Conservation (phyloP, 495 filamentous ascomycete genomes). For the Cudoniella acicularis region DNA sequence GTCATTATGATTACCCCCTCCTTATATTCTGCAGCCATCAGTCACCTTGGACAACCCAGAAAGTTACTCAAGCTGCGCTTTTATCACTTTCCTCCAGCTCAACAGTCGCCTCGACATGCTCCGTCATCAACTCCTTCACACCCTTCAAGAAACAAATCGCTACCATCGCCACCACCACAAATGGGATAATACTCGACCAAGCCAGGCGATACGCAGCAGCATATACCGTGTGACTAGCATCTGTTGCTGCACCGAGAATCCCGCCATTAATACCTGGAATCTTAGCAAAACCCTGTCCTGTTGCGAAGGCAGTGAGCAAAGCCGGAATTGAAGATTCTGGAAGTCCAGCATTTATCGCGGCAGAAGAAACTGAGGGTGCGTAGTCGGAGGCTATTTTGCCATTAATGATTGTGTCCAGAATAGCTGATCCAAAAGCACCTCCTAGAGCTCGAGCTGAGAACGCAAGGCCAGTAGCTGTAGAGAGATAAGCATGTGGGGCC, state of each 20-base stretch:
- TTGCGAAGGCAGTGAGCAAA: slow-evolving; percentile 31
- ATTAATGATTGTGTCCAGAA: slow-evolving; percentile 37
- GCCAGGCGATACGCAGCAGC: slow-evolving; percentile 43
- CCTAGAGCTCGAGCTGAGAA: slow-evolving; percentile 50
- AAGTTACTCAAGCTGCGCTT: not conserved
- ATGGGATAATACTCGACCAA: slow-evolving; percentile 49
- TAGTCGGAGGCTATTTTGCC: slow-evolving; percentile 39
- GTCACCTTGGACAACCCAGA: no score
- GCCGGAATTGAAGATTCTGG: slow-evolving; percentile 31
- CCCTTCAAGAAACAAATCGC: slow-evolving; percentile 40
- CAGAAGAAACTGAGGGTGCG: slow-evolving; percentile 29
- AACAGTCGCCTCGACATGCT: slow-evolving; percentile 43
- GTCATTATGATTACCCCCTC: no score
- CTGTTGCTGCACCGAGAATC: slow-evolving; percentile 35
- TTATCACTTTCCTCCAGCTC: slow-evolving; percentile 20
- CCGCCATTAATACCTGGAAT: slow-evolving; percentile 32
- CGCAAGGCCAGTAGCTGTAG: slow-evolving; percentile 47
- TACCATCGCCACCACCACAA: slow-evolving; percentile 45
- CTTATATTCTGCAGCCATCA: no score
- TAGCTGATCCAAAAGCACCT: slow-evolving; percentile 45
- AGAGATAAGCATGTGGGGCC: slow-evolving; percentile 47
- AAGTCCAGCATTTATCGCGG: slow-evolving; percentile 37
- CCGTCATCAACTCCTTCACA: slow-evolving; percentile 46
- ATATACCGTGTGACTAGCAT: slow-evolving; percentile 39
- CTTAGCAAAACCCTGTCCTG: slow-evolving; percentile 23